These are phyloP conservation scores for Acanthamoeba royreba DNA, from an alignment of 208 protist species.

Conservation along the genomic window DNA sequence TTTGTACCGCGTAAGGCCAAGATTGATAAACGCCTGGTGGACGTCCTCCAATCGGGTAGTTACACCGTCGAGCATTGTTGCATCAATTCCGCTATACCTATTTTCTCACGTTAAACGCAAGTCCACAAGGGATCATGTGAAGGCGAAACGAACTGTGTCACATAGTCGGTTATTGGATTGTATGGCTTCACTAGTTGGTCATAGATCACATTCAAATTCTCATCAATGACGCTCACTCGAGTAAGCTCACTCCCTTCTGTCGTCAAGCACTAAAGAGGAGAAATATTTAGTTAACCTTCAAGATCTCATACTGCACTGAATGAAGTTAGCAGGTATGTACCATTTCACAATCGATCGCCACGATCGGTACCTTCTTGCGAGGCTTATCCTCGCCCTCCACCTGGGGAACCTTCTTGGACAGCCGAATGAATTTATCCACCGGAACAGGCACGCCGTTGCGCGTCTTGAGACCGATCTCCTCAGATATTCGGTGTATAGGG, in stretches of 20 bases:
- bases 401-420: too few relatives aligned
- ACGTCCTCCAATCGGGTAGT: constrained; percentile 81
- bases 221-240: constrained; percentile 84
- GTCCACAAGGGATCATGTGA: neutral
- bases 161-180: constrained; percentile 83
- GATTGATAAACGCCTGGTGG: constrained; percentile 75
- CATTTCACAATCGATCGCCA: constrained; percentile 92
- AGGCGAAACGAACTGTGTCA: constrained; percentile 67
- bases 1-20: constrained; percentile 65
- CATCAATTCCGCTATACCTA: constrained; percentile 83
- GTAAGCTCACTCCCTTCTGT: constrained; percentile 79
- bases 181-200: constrained; percentile 87
- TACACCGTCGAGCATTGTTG: constrained; percentile 79
- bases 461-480: too few relatives aligned
- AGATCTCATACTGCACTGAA: too few relatives aligned
- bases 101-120: too few relatives aligned
- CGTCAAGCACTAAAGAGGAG: constrained; percentile 69
- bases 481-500: too few relatives aligned
- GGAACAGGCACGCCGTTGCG: too few relatives aligned
- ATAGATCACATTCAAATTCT: constrained; percentile 77
- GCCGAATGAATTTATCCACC: too few relatives aligned
- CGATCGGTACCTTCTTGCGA: neutral
- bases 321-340: neutral
- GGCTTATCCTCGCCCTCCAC: neutral
- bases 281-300: too few relatives aligned